A percentile compares a stretch with the other conserved stretches of the same genome.
Evolutionary conservation across 176 grass and related monocot species (phyloP).

Genomic region (Avena sativa): DNA sequence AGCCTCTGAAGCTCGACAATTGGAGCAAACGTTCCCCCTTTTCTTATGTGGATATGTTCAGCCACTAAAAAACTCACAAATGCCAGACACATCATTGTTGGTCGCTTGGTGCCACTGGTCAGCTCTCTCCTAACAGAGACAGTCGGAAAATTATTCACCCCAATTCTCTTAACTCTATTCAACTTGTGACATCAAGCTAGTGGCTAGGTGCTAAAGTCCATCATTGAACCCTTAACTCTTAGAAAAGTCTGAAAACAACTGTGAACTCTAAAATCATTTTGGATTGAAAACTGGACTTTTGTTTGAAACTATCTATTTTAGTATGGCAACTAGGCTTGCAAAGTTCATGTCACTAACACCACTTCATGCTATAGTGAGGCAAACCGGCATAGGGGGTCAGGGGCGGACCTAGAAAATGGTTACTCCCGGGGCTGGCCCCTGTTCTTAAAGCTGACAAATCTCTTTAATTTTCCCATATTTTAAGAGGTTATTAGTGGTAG

Average conservation of each 20-base stretch:
- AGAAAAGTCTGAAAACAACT: neutral
- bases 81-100: neutral
- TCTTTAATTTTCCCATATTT: too few species aligned
- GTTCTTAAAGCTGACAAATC: too few species aligned
- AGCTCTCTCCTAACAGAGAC: slow-evolving; percentile 2
- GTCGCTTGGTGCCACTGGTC: neutral
- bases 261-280: neutral
- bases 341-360: neutral
- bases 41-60: neutral
- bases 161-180: neutral
- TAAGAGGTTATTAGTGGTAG: neutral
- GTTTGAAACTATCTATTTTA: neutral
- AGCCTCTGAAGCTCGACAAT: neutral
- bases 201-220: neutral
- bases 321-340: slow-evolving; percentile 23
- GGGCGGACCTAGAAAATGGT: too few species aligned
- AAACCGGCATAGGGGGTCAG: neutral
- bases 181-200: neutral
- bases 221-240: neutral
- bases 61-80: neutral
- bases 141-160: neutral
- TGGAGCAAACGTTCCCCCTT: neutral
- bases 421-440: too few species aligned
- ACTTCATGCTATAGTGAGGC: slow-evolving; percentile 1
- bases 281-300: neutral